Base-by-base conservation (phyloP, 2,329 filamentous ascomycete species). In the Septoria linicola region DNA sequence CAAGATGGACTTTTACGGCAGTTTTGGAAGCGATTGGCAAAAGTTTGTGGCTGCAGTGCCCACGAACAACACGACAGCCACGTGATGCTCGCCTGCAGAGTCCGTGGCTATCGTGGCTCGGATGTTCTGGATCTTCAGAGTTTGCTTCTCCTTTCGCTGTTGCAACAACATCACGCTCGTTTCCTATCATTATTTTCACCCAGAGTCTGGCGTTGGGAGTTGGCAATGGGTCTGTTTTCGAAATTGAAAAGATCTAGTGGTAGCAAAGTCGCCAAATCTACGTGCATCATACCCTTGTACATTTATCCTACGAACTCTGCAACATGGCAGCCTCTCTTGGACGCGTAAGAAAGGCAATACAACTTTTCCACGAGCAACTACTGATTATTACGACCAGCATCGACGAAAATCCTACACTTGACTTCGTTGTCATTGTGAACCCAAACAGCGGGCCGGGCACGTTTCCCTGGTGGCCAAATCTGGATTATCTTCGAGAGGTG, bases 401-500 rank as follows among this genome's bases (percentile, higher is more conserved):
- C 20, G 45, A 51, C 39, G 51, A 53, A 17, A 51, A 62, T 16
- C 59, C 59, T 2, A 46, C 55, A 11, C 45, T 63, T 20, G 43
- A 56, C 13, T 63, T 64, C 20, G 8, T 58, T 2, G 51, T 63
- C 39, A 55, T 64, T 42, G 36, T 64, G 32, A 63, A 64, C 36
- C 60, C 61, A 3, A 53, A 60, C 49, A 54, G 44, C 34, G 61
- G 61, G 5, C 61, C 61, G 10, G 61, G 61, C 27, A 49, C 47
- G 13, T 37, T 49, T 2, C 51, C 57, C 32, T 53, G 49, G 44
- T 59, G 45, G 51, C 59, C 63, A 7, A 52, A 64, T 41, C 49
- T 53, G 20, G 57, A 58, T 16, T 63, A 65, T 47, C 49, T 63
- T 27, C 58, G 57, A 35, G 59, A 60, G 44, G 50, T 67, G 16